Conservation (phyloP, 2,329 filamentous ascomycete species). For the Fusarium sp. region DNA sequence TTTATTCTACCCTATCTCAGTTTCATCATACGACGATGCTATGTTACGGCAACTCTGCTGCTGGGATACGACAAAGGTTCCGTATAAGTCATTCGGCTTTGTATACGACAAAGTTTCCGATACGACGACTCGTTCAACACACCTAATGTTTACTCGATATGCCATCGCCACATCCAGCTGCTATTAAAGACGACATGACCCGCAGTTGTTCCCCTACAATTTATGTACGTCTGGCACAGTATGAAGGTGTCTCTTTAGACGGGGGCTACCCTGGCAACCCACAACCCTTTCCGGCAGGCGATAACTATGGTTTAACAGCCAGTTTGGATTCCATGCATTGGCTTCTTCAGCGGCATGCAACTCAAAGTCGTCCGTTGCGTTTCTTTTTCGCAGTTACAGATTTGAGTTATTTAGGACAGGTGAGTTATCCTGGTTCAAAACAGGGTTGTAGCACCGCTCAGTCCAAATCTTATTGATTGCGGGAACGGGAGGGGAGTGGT, state of each 20-base stretch:
- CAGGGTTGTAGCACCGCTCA: slow-evolving; percentile 9
- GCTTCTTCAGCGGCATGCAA: slow-evolving; percentile 9
- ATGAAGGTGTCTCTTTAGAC: slow-evolving; percentile 28
- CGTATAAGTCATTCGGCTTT: slow-evolving; percentile 13
- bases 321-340: slow-evolving; percentile 39
- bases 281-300: slow-evolving; percentile 33
- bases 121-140: slow-evolving; percentile 20
- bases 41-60: neutral
- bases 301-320: slow-evolving; percentile 38
- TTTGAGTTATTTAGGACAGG: slow-evolving; percentile 2
- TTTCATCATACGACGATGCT: neutral
- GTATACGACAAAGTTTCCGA: slow-evolving; percentile 9
- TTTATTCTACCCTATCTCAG: neutral
- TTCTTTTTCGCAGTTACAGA: slow-evolving; percentile 6
- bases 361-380: slow-evolving; percentile 4
- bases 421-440: slow-evolving; percentile 1
- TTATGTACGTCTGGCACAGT: slow-evolving; percentile 18
- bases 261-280: slow-evolving; percentile 34
- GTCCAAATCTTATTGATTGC: slow-evolving; percentile 4
- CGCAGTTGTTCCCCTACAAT: slow-evolving; percentile 31
- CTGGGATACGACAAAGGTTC: slow-evolving; percentile 22
- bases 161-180: slow-evolving; percentile 2
- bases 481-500: slow-evolving; percentile 10
- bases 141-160: slow-evolving; percentile 7
- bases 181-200: slow-evolving; percentile 11